Evolutionary conservation across 208 protist species (phyloP), one percentile per base, ranked within the genome.

Genomic region (Leishmania mexicana): DNA sequence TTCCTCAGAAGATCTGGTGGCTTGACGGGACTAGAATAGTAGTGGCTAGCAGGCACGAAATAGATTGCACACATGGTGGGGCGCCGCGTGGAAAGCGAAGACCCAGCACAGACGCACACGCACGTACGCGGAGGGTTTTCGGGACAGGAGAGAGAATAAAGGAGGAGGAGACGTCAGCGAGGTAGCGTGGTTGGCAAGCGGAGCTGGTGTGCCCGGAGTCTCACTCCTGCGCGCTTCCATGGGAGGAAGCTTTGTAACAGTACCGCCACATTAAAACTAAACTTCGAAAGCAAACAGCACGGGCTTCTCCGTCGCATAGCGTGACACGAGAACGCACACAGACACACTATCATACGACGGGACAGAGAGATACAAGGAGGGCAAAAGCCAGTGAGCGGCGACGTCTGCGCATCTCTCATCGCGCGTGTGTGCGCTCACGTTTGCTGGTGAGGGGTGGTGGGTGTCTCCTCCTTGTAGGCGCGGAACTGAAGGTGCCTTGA

Each of bases 401-500:
- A 15, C 64, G 21, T 21, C 38, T 10, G 31, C 38, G 19, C 31
- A 4, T 68, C 19, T 24, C 68, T 11, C 38, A 4, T n/a, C 13
- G 68, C 13, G 24, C 21, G 6, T 28, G 13, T 6, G 68, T 35
- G 31, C 31, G 31, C 31, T 35, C 31, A 35, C 3, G 42, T 42
- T 19, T 8, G 24, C 1, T 35, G 19, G 54, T 57, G 31, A 42
- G 1, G 13, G 49, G 57, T 21, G 35, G 47, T 38, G 10, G 15
- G 17, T 1, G 13, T 10, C 6, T n/a, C 81, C 53, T 84, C 47
- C 51, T 92, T 93, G 74, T 87, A 92, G 15, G 89, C 88, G 2
- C 83, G 81, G 79, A 93, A 80, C 76, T 96, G 92, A 17, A 96
- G n/a, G 21, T 40, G 75, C n/a, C 81, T 85, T 38, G 79, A 70